These are phyloP conservation scores for Leucocoprinus leucothites DNA, from an alignment of 768 basidiomycete species.

Conservation along the genomic window DNA sequence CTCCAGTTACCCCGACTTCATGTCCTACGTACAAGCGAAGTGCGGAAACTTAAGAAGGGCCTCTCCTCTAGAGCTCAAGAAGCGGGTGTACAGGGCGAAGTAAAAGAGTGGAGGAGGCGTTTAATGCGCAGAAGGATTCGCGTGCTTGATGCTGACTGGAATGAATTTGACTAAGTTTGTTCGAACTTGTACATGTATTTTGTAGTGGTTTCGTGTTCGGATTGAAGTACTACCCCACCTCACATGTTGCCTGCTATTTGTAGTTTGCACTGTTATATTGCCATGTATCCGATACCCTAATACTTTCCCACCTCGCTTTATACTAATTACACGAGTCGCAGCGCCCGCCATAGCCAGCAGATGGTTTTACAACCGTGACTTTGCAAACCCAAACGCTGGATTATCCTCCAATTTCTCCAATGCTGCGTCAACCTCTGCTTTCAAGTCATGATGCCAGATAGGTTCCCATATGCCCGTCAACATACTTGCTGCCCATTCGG, in stretches of 20 bases:
- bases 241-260: background rate
- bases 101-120: constrained; percentile 69
- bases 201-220: too few species aligned
- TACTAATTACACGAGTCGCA: background rate
- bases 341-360: background rate
- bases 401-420: constrained; percentile 16
- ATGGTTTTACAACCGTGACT: background rate
- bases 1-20: constrained; percentile 54
- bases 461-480: constrained; percentile 40
- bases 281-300: background rate
- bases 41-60: constrained; percentile 71
- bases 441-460: constrained; percentile 48
- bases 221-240: background rate
- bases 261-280: background rate
- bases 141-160: constrained; percentile 75
- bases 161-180: constrained; percentile 24
- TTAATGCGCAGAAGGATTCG: constrained; percentile 55
- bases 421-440: constrained; percentile 34
- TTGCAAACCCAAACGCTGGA: background rate
- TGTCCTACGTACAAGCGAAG: constrained; percentile 60
- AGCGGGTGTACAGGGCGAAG: constrained; percentile 79
- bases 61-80: constrained; percentile 62
- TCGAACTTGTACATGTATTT: background rate
- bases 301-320: background rate
- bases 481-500: constrained; percentile 29